phyloP scores from a whole-genome alignment of 805 yeast genomes.

The Metschnikowia noctiluminum region DNA sequence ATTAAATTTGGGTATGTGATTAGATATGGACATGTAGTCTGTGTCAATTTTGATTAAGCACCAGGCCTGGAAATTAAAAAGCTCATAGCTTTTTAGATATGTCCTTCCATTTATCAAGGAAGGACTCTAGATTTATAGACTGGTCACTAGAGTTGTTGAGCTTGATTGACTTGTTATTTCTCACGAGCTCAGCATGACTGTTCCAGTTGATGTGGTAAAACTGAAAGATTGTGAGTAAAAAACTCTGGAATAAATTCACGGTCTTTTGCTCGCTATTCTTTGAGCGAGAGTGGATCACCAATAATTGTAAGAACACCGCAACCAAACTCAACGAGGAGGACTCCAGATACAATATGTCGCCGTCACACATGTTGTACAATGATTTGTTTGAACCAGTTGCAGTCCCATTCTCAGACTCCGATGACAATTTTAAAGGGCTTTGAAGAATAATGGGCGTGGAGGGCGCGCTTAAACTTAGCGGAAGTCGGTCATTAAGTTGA shows the following conservation, averaged over 20 bases:
- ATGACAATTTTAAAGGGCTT: slow-evolving; percentile 9
- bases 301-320: slow-evolving; percentile 32
- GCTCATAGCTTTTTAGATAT: slow-evolving; percentile 24
- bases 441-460: slow-evolving; percentile 34
- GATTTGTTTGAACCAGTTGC: not conserved
- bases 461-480: slow-evolving; percentile 43
- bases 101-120: slow-evolving; percentile 37
- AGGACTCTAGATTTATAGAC: slow-evolving; percentile 31
- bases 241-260: slow-evolving; percentile 30
- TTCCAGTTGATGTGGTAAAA: slow-evolving; percentile 44
- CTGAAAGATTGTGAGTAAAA: slow-evolving; percentile 30
- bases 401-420: slow-evolving; percentile 7
- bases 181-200: slow-evolving; percentile 31
- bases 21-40: slow-evolving; percentile 41
- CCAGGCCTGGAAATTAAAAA: not conserved
- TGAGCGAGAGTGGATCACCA: slow-evolving; percentile 34
- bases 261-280: slow-evolving; percentile 30
- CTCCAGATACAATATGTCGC: slow-evolving; percentile 5
- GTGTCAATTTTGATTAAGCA: slow-evolving; percentile 1
- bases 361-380: slow-evolving; percentile 2
- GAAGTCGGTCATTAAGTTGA: slow-evolving; percentile 41
- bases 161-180: slow-evolving; percentile 33
- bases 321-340: slow-evolving; percentile 33
- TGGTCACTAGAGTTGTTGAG: slow-evolving; percentile 35
- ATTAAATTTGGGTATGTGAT: not conserved